Conservation (phyloP, 2,329 filamentous ascomycete species). For the Cladophialophora carrionii region DNA sequence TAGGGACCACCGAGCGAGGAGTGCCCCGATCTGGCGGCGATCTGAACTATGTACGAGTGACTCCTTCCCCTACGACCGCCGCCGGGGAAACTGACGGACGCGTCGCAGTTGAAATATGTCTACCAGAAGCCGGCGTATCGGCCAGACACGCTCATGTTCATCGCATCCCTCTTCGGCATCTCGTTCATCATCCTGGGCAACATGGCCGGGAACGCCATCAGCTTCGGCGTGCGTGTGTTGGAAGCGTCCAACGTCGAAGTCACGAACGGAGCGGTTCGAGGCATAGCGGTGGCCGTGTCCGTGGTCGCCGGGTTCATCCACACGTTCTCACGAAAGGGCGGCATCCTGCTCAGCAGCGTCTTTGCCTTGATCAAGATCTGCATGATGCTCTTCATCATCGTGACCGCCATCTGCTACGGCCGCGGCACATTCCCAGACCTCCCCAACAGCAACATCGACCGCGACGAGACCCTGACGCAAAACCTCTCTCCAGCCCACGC, state of each 20-base stretch:
- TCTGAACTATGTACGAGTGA: constrained; percentile 29
- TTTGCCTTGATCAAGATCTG: constrained; percentile 56
- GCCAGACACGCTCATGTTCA: constrained; percentile 28
- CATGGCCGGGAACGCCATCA: constrained; percentile 47
- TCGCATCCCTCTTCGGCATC: constrained; percentile 37
- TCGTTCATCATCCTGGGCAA: constrained; percentile 39
- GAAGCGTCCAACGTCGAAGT: constrained; percentile 43
- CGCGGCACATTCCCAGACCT: constrained; percentile 36
- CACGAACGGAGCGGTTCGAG: constrained; percentile 46
- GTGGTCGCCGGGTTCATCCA: constrained; percentile 55
- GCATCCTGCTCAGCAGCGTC: constrained; percentile 57
- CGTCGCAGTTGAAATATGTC: constrained; percentile 33
- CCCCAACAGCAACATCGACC: not conserved
- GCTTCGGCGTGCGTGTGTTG: constrained; percentile 50
- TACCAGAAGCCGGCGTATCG: constrained; percentile 35
- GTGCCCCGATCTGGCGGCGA: constrained; percentile 28
- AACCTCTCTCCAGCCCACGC: constrained; percentile 40
- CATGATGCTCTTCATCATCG: constrained; percentile 54
- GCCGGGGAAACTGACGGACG: not conserved
- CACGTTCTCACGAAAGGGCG: constrained; percentile 53
- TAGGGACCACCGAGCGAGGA: not conserved
- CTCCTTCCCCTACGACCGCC: not conserved
- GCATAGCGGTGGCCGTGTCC: constrained; percentile 53
- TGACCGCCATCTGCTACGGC: constrained; percentile 44
- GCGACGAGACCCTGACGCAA: constrained; percentile 34